Base-by-base conservation (phyloP, 495 filamentous ascomycete species). In the Lophium mytilinum region DNA sequence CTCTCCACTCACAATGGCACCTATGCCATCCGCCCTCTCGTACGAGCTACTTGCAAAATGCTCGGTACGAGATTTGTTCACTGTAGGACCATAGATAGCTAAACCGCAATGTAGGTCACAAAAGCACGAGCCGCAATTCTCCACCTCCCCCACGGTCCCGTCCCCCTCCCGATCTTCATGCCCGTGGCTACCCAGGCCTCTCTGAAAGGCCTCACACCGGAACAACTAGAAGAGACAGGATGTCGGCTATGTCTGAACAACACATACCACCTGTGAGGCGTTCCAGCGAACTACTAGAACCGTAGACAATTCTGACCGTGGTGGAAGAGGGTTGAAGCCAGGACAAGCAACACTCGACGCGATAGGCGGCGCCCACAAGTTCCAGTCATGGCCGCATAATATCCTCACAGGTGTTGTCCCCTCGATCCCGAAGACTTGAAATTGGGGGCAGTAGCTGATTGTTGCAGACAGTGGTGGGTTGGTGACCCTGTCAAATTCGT, bases 101-200 rank as follows among this genome's bases (percentile, higher is more conserved):
- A 45, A 17, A 9, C 12, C 15, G 1, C 41, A 9, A 39, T 36
- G 33, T 68, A 98, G 93, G 92, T 87, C 42, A 97, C 93, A 3
- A 90, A 92, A 79, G 93, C 93, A 11, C 85, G 93, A 60, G 93
- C 93, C n/a, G 89, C 91, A 53, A 83, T 84, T 53, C 80, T 99
- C 46, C 83, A 83, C 11, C 83, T 99, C 1, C 93, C 93, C 37
- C 94, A 97, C 81, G 93, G 93, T 63, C 78, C 85, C 0, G 90
- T 97, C 12, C 79, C 86, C 50, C 79, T 96, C 10, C 93, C 93
- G 1, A 83, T 96, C 19, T 99, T 97, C 71, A 97, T 97, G 90
- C 93, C 93, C 15, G 93, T 97, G 33, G 93, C 94, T 15, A 97
- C 93, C n/a, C 93, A 99, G 71, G 93, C 88, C 0, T 91, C 92